Base-by-base conservation (phyloP, 225 moss, liverwort and hornwort genomes). In the Straminergon stramineum region DNA sequence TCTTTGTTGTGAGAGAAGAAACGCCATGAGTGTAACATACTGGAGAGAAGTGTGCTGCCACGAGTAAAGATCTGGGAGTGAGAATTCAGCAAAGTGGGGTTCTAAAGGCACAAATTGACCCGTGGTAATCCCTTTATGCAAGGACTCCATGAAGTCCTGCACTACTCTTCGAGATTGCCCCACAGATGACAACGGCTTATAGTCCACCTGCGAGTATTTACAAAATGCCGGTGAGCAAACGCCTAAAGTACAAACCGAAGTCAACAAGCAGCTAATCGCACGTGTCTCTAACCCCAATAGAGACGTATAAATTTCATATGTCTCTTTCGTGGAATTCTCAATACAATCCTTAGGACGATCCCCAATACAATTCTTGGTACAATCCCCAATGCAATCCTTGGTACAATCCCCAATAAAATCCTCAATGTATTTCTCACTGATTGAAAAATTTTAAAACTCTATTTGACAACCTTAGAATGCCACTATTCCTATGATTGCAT, bases 11-110 rank as follows among this genome's bases (percentile, higher is more conserved):
- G 95, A 95, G 90, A 99, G 91, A 85, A 99, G 94, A 88, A 93
- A 94, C 39, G 96, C 95, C 99, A 99, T 99, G 64, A 97, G 93
- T 18, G 92, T 91, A 30, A 97, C 97, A 92, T 99, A 99, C 89
- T 99, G 99, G 90, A 99, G 93, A 48, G 99, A 86, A 26, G 99
- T 97, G 89, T 99, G 99, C 90, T 96, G 99, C 99, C 99, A 99
- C 41, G 96, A 93, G 87, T 97, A 96, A 1, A 94, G 89, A 86
- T 99, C 99, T 63, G 94, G 87, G 24, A 99, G 97, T 27, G 92
- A 86, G 67, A 93, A 97, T 1, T 99, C 99, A 17, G 94, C n/a
- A 84, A 93, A 97, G 91, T 92, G 96, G 12, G 96, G 94, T 73
- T 99, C 99, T 60, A 96, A 84, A 56, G 85, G 93, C 74, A 95